These are phyloP conservation scores for Ceratocystis variospora DNA, from an alignment of 2,329 filamentous ascomycete genomes.

Conservation along the genomic window DNA sequence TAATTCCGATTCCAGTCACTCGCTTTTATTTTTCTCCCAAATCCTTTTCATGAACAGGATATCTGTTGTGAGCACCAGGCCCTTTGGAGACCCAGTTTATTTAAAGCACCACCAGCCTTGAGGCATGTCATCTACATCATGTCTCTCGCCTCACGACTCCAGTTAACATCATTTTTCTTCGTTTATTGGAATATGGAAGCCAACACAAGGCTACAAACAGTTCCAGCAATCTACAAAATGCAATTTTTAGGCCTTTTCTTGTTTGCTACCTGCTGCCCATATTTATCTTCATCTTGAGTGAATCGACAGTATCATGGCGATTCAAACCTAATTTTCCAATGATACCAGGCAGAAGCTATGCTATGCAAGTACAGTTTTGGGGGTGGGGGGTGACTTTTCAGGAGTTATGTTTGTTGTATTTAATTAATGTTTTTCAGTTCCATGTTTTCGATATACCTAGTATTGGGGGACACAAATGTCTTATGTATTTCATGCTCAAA, in stretches of 20 bases:
- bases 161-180: too few species aligned
- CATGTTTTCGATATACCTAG: neutral
- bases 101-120: too few species aligned
- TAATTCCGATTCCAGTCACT: neutral
- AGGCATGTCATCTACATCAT: too few species aligned
- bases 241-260: too few species aligned
- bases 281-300: neutral
- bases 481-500: neutral
- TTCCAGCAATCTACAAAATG: too few species aligned
- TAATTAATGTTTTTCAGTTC: neutral
- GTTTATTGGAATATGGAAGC: too few species aligned
- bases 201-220: neutral
- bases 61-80: too few species aligned
- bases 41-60: neutral
- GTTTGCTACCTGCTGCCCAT: neutral
- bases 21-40: neutral
- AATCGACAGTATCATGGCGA: neutral
- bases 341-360: constrained; percentile 2
- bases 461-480: neutral
- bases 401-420: neutral
- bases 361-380: neutral
- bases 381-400: neutral
- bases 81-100: too few species aligned
- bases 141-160: too few species aligned
- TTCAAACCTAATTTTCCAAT: neutral